Evolutionary conservation across 225 moss, liverwort and hornwort species (phyloP), one percentile per base, ranked within the genome.

Genomic region (Lunularia cruciata): DNA sequence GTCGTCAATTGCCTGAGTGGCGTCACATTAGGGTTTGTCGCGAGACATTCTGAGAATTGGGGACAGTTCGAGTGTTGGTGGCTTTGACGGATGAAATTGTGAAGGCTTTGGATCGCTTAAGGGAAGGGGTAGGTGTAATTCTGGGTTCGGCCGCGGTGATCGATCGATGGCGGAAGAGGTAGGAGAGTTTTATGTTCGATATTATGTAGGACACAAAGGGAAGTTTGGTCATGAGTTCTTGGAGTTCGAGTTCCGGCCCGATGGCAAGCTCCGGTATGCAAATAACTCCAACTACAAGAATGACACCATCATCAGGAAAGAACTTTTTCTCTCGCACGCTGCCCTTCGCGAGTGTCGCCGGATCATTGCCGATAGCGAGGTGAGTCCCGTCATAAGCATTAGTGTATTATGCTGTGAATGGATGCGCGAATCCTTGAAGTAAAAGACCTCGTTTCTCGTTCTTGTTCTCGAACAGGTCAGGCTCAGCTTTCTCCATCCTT

Each of bases 211-310:
- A 0, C 83, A 83, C 73, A 83, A 83, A 73, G 83, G 83, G 18
- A 83, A 83, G 61, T 83, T 83, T 33, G 83, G 83, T 30, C 83
- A 83, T 57, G 83, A 83, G 70, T 83, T 83, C 71, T 58, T 83
- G 68, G 83, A 83, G 66, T 83, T 83, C 28, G 83, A 83, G 76
- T 83, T 83, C 40, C 79, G 83, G 14, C 83, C 83, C 14, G 83
- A 83, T 60, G 83, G 83, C 7, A 83, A 83, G 83, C 83, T 83
- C 16, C 68, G 83, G 31, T 83, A 83, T 3, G 83, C 83, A 25
- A 83, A 83, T 36, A 83, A 83, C 56, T 83, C 83, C n/a, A 83
- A 83, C 49, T 83, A 83, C 63, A 83, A 83, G 78, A 83, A 83
- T 33, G 83, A 83, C 49, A 83, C 83, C 0, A 83, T 83, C 49